phyloP scores from a whole-genome alignment of 1,284 basidiomycete species.

The Fomitopsis betulina region DNA sequence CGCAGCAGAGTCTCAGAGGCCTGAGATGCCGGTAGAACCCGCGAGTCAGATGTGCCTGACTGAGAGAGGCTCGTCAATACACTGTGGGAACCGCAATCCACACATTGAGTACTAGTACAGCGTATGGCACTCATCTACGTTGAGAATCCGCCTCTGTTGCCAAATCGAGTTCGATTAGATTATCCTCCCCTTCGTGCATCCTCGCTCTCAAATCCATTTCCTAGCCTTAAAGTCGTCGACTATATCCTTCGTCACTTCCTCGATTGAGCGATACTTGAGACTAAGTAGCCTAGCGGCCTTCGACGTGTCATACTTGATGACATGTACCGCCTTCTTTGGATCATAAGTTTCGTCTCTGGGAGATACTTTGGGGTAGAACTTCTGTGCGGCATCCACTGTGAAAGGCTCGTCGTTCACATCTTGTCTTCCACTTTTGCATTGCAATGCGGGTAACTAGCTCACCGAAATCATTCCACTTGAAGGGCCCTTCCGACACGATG shows the following conservation, averaged over 20 bases:
- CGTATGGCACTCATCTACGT: no score
- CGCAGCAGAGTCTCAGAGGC: no score
- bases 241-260: constrained; percentile 38
- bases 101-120: neutral
- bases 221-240: constrained; percentile 33
- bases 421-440: neutral
- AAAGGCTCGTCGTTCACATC: neutral
- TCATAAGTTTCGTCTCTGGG: constrained; percentile 19
- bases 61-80: no score
- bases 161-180: no score
- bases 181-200: neutral
- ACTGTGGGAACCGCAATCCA: no score
- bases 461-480: constrained; percentile 30
- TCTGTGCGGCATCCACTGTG: constrained; percentile 13
- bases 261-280: constrained; percentile 40
- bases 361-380: constrained; percentile 16
- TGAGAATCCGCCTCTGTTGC: no score
- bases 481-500: constrained; percentile 29
- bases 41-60: no score
- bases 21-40: no score
- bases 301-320: constrained; percentile 24
- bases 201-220: constrained; percentile 11
- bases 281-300: constrained; percentile 44
- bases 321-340: constrained; percentile 26
- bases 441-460: neutral